Conservation (phyloP, 345 rosid genomes). For the Populus tremula region DNA sequence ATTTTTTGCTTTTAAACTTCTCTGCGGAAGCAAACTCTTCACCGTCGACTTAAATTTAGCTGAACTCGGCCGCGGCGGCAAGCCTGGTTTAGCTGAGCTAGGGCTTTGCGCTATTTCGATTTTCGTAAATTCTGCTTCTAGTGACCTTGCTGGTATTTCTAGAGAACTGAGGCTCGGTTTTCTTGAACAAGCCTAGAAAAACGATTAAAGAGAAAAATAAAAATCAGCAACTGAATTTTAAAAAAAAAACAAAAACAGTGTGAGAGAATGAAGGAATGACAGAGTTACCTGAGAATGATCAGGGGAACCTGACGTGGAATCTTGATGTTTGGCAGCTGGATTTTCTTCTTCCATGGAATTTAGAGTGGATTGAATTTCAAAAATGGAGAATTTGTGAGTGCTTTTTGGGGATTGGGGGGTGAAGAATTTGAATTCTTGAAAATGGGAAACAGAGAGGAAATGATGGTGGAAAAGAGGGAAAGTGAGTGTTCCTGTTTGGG, state of each 20-base stretch:
- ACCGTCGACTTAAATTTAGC: constrained; percentile 42
- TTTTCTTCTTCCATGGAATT: background rate
- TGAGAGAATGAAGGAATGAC: background rate
- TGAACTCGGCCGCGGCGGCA: constrained; percentile 52
- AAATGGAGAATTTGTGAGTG: too few species aligned
- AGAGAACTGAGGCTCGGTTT: background rate
- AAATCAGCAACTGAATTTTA: background rate
- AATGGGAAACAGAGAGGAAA: background rate
- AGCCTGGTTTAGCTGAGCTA: constrained; percentile 31
- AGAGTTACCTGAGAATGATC: background rate
- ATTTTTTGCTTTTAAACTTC: constrained; percentile 37
- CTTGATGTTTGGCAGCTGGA: background rate
- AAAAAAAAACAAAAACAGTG: background rate
- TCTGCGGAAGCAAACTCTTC: constrained; percentile 42
- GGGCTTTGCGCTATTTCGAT: constrained; percentile 39
- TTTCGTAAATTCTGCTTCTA: constrained; percentile 29
- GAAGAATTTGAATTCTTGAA: background rate
- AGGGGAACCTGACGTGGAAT: background rate
- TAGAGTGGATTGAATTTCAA: too few species aligned
- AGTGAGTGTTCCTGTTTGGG: background rate
- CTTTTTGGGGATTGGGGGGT: too few species aligned
- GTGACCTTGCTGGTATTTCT: constrained; percentile 31
- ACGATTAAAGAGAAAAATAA: background rate
- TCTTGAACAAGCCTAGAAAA: background rate
- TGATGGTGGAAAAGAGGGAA: background rate